Percentiles rank a stretch among this genome's conserved stretches.
Evolutionary conservation across 345 rosid genomes (phyloP).

Genomic region (Melaleuca alternifolia): DNA sequence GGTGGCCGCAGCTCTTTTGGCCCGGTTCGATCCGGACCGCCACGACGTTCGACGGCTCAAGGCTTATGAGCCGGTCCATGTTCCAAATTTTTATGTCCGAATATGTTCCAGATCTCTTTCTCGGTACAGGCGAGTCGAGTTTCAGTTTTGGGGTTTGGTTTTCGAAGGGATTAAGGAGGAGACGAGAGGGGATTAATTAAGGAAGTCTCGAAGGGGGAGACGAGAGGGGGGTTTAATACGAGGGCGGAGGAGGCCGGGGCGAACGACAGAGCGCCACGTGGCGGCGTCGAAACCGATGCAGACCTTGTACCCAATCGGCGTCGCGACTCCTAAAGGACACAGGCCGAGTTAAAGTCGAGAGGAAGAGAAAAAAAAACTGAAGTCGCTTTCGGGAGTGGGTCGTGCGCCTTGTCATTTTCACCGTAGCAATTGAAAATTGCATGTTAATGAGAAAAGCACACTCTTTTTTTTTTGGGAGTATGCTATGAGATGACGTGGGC

Average conservation of each 20-base stretch:
- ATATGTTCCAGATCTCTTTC: not conserved
- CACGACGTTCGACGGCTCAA: slow-evolving; percentile 55
- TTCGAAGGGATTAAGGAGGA: not conserved
- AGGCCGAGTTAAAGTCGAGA: not conserved
- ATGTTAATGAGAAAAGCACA: not conserved
- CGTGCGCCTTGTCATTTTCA: not conserved
- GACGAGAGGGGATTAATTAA: not conserved
- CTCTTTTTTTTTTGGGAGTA: not conserved
- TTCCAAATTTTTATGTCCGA: not conserved
- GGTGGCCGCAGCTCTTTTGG: slow-evolving; percentile 37
- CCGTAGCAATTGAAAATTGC: not conserved
- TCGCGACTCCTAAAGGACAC: not conserved
- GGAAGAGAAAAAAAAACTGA: not conserved
- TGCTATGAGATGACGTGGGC: not conserved
- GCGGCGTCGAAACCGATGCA: slow-evolving; percentile 28
- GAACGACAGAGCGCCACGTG: slow-evolving; percentile 23
- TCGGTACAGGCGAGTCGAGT: not conserved
- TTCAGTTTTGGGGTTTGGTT: not conserved
- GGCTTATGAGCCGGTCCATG: slow-evolving; percentile 56
- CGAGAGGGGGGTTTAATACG: slow-evolving; percentile 1
- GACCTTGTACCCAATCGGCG: slow-evolving; percentile 44
- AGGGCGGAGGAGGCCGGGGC: slow-evolving; percentile 28
- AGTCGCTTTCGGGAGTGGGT: not conserved
- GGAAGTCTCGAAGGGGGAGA: not conserved
- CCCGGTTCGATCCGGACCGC: slow-evolving; percentile 45